Percentiles rank a stretch among this genome's conserved stretches.
Conservation (phyloP, 2,329 filamentous ascomycete species). For the Alternaria ventricosa region DNA sequence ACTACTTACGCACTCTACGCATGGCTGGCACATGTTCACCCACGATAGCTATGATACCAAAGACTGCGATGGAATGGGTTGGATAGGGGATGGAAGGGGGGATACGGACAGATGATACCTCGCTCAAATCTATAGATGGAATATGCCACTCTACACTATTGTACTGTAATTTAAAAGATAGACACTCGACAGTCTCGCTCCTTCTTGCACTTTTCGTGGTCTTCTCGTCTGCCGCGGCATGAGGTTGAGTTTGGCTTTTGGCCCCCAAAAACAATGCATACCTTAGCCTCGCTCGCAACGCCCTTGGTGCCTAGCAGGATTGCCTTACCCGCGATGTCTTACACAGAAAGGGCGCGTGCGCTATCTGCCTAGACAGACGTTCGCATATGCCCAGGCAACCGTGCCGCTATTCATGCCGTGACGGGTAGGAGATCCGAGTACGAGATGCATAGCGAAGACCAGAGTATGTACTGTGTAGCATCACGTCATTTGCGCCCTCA, state of each 20-base stretch:
- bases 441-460: background rate
- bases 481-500: background rate
- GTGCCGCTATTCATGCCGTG: background rate
- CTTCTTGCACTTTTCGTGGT: background rate
- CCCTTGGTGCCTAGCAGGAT: background rate
- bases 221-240: background rate
- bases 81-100: background rate
- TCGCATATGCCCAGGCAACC: conserved; percentile 3
- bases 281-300: background rate
- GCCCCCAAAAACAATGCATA: background rate
- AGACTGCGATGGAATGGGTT: conserved; percentile 1
- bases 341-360: background rate
- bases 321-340: background rate
- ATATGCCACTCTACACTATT: background rate
- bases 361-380: background rate
- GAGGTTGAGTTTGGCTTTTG: conserved; percentile 12
- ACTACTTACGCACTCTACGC: conserved; percentile 9
- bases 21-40: conserved; percentile 29
- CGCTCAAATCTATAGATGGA: conserved; percentile 17
- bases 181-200: background rate
- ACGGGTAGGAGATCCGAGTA: background rate
- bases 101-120: conserved; percentile 12
- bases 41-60: conserved; percentile 16
- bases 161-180: background rate
- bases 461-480: background rate